phyloP scores from a whole-genome alignment of 2,329 filamentous ascomycete genomes.

The Venturia nashicola region DNA sequence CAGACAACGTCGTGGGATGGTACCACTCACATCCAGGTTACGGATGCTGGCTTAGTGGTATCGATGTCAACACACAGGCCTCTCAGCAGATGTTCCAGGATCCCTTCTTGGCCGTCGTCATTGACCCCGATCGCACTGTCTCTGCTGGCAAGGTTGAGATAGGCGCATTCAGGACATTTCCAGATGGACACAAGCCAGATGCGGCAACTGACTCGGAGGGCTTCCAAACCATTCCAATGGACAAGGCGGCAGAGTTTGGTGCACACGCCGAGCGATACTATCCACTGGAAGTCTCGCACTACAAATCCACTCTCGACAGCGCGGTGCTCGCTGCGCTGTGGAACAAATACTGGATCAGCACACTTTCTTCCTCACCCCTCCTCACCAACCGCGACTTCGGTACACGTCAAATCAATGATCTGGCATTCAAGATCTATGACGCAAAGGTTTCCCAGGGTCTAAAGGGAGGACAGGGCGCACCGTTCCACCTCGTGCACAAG shows the following conservation, averaged over 20 bases:
- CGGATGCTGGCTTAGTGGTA: conserved; percentile 93
- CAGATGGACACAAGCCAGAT: conserved; percentile 54
- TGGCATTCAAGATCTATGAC: conserved; percentile 69
- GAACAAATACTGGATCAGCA: conserved; percentile 99
- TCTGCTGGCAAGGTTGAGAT: conserved; percentile 94
- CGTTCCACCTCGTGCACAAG: conserved; percentile 10
- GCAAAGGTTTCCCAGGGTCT: conserved; percentile 34
- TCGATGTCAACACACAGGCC: conserved; percentile 81
- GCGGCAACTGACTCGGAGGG: conserved; percentile 35
- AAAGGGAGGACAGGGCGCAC: conserved; percentile 16
- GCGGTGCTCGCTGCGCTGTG: conserved; percentile 80
- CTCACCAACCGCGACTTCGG: conserved; percentile 88
- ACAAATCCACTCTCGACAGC: conserved; percentile 82
- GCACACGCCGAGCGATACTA: conserved; percentile 89
- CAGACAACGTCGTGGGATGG: conserved; percentile 94
- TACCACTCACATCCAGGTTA: conserved; percentile 97
- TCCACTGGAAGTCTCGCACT: conserved; percentile 79
- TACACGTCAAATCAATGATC: conserved; percentile 82
- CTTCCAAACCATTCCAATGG: conserved; percentile 71
- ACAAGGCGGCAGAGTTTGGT: conserved; percentile 91
- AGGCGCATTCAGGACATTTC: conserved; percentile 87
- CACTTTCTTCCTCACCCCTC: conserved; percentile 78
- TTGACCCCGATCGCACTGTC: conserved; percentile 92
- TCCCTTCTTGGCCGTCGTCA: conserved; percentile 89
- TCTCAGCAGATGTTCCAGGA: conserved; percentile 78